phyloP scores from a whole-genome alignment of 2,329 filamentous ascomycete genomes.

The Ophiocordyceps sinensis region DNA sequence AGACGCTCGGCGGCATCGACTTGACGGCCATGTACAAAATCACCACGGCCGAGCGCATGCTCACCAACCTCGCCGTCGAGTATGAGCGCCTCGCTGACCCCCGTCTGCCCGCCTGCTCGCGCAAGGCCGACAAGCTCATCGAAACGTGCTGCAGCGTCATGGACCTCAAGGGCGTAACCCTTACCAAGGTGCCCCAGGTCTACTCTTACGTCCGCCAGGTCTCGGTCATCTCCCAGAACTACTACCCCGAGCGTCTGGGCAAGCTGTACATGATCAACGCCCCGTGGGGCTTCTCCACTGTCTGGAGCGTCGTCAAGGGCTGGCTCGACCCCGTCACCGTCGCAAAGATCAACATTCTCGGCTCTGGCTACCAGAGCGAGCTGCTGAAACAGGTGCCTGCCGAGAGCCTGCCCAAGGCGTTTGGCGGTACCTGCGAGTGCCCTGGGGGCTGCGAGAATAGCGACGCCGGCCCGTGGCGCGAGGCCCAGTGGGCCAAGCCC shows the following conservation, averaged over 20 bases:
- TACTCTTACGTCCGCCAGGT: constrained; percentile 79
- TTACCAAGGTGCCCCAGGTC: constrained; percentile 67
- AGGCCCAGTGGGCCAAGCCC: constrained; percentile 50
- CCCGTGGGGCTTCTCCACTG: constrained; percentile 82
- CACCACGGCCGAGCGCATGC: constrained; percentile 83
- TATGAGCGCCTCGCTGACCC: constrained; percentile 95
- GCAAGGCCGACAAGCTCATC: constrained; percentile 75
- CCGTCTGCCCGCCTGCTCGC: constrained; percentile 85
- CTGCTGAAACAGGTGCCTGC: constrained; percentile 70
- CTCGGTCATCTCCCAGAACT: constrained; percentile 88
- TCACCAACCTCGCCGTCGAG: constrained; percentile 90
- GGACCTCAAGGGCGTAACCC: constrained; percentile 88
- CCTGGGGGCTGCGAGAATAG: constrained; percentile 70
- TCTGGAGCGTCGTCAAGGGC: constrained; percentile 76
- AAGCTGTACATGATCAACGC: constrained; percentile 97
- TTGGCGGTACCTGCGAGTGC: constrained; percentile 77
- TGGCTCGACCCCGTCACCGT: constrained; percentile 97
- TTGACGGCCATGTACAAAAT: constrained; percentile 83
- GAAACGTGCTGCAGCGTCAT: constrained; percentile 98
- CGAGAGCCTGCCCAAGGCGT: constrained; percentile 78
- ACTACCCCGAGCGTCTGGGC: constrained; percentile 95
- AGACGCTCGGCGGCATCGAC: constrained; percentile 89
- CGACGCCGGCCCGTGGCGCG: constrained; percentile 83
- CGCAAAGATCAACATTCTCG: constrained; percentile 86
- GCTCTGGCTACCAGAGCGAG: constrained; percentile 67